Evolutionary conservation across 2,329 filamentous ascomycete genomes (phyloP), one percentile per base, ranked within the genome.

Genomic region (Endoconidiophora polonica): DNA sequence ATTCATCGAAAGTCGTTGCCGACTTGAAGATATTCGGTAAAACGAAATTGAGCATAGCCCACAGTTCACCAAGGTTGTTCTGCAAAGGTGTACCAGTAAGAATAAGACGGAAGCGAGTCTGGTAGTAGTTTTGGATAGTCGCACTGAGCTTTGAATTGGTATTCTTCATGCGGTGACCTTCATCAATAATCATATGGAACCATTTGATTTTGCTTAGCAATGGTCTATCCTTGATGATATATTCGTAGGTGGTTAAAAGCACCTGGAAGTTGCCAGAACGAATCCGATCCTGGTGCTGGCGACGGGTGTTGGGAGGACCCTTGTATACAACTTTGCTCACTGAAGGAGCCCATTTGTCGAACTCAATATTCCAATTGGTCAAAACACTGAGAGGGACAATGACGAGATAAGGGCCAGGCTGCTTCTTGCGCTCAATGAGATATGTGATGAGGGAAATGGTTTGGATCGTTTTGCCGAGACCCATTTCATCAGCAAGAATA

Each of bases 121-220:
- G 82, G 68, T 98, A 98, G 71, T 96, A 96, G 55, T 87, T 80
- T 37, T 90, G 88, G 56, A 98, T 86, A 3, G 91, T 96, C 57
- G 81, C 86, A 65, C 86, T 95, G 58, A 98, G 74, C 68, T 98
- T 98, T 7, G 91, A 98, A 58, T 91, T 82, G 26, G 86, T 76
- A 66, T 98, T 98, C 76, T 98, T 98, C 91, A 98, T 98, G 63
- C 91, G 87, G 66, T 98, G 91, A 68, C 91, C 91, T 71, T 98
- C 91, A 60, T 98, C 91, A 57, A 98, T 91, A 59, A 98, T 96
- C 91, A 98, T 96, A 68, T 98, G 91, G 59, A 95, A 83, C 91
- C 91, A 98, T 68, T 96, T 96, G 68, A 98, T 90, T 72, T 96
- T 96, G 71, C 86, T 93, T 10, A 98, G 70, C 57, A 98, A 74